Conservation (phyloP, 306 rosid species). For the Quercus suber region DNA sequence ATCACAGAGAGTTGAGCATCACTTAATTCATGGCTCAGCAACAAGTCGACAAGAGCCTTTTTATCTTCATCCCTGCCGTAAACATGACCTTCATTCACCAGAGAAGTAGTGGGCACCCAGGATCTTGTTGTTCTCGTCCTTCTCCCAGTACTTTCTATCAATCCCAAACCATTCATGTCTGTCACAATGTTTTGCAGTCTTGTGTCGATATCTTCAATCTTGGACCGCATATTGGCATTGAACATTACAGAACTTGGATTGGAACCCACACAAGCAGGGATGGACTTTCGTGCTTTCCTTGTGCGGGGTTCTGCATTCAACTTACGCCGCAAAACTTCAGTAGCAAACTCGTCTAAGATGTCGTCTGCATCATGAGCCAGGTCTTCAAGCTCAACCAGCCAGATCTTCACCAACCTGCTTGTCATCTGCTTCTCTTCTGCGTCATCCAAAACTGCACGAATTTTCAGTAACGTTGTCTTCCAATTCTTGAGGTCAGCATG, state of each 20-base stretch:
- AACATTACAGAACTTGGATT: neutral
- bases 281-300: neutral
- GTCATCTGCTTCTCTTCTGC: neutral
- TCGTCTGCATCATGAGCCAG: constrained; percentile 13
- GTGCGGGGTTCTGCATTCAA: neutral
- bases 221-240: too few species aligned
- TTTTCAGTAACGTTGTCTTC: too few species aligned
- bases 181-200: too few species aligned
- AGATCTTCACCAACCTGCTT: neutral
- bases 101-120: neutral
- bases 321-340: neutral
- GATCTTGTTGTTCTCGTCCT: neutral
- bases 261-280: neutral
- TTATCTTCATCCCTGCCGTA: constrained; percentile 12
- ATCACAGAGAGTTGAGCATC: neutral
- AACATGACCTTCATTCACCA: neutral
- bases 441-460: too few species aligned
- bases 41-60: neutral
- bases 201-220: too few species aligned
- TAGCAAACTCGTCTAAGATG: constrained; percentile 14
- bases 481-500: too few species aligned
- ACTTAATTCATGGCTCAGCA: neutral
- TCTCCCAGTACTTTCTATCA: neutral
- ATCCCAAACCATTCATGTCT: neutral
- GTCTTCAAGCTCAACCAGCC: constrained; percentile 18